Base-by-base conservation (phyloP, 2,329 filamentous ascomycete genomes). In the Apiospora saccharicola region DNA sequence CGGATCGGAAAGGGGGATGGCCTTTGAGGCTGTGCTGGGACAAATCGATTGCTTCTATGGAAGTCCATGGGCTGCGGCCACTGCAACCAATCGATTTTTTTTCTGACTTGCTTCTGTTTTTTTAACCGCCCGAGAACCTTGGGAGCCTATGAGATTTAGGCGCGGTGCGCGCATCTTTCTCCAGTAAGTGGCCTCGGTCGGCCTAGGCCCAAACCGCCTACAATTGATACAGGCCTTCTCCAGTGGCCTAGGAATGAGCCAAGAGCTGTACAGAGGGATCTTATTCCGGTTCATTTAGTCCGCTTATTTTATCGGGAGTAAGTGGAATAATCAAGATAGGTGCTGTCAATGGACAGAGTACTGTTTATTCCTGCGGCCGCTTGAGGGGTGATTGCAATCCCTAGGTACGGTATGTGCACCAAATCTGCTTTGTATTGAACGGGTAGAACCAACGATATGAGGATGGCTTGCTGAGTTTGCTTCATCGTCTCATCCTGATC, bases 11-110 rank as follows among this genome's bases (percentile, higher is more conserved):
- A 61, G 53, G 53, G 53, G 53, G 53, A 47, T 47, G 67, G 43
- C 24, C 67, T 49, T 24, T 34, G 67, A 49, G 67, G 67, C 67
- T 69, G 67, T 69, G 67, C 67, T 69, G 57, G 57, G 19, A 37
- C 8, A 41, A 41, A 64, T 51, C 49, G n/a, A 64, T 26, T 34
- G 57, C 30, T 64, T 64, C 53, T 61, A 61, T 34, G 8, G 53
- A 61, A 14, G 53, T 61, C 53, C 37, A 61, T 61, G 53, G 53
- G 30, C 53, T 37, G 53, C 26, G 37, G 57, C 57, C 34, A 41
- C 34, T 34, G 19, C 57, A 41, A 34, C 57, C 57, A 64, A 64
- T 64, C 57, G 41, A 64, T 41, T 24, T 41, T 64, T n/a, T 41
- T 13, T 6, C 19, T 64, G 4, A 5, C 41, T 34, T 19, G 51